These are phyloP conservation scores for Teratosphaeriaceae sp. DNA, from an alignment of 2,329 filamentous ascomycete genomes.

Conservation along the genomic window DNA sequence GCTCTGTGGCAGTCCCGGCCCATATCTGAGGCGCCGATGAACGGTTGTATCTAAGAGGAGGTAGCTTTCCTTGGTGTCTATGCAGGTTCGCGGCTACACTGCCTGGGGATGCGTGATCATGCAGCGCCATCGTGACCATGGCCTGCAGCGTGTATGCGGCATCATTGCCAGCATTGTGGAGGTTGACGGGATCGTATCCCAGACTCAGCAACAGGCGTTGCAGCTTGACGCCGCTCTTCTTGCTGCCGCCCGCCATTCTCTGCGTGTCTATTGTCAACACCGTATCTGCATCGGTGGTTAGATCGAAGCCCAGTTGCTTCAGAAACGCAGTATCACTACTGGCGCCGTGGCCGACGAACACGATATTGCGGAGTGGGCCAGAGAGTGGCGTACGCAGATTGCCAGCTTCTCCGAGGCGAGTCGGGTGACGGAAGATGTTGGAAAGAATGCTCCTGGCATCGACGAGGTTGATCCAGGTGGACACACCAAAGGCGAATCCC, in stretches of 20 bases:
- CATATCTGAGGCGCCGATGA: conserved; percentile 1
- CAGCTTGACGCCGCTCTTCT: conserved; percentile 13
- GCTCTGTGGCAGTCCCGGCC: not conserved
- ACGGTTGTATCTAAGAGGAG: not conserved
- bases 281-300: conserved; percentile 9
- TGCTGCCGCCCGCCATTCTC: conserved; percentile 12
- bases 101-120: conserved; percentile 9
- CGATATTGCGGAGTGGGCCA: conserved; percentile 11
- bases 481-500: conserved; percentile 22
- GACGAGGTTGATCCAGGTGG: conserved; percentile 12
- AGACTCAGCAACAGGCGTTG: conserved; percentile 12
- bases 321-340: conserved; percentile 17
- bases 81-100: conserved; percentile 2
- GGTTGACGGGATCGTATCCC: conserved; percentile 10
- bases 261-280: conserved; percentile 17
- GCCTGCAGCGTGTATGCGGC: conserved; percentile 23
- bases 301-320: conserved; percentile 10
- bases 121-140: conserved; percentile 16
- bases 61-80: conserved; percentile 1
- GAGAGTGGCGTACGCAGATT: conserved; percentile 3
- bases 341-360: conserved; percentile 22
- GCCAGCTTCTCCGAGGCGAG: conserved; percentile 7
- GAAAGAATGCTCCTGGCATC: conserved; percentile 8
- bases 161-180: conserved; percentile 27
- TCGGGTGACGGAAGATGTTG: conserved; percentile 11